These are phyloP conservation scores for Yamadazyma kanchanaburiensis DNA, from an alignment of 1,139 yeast genomes.

Conservation along the genomic window DNA sequence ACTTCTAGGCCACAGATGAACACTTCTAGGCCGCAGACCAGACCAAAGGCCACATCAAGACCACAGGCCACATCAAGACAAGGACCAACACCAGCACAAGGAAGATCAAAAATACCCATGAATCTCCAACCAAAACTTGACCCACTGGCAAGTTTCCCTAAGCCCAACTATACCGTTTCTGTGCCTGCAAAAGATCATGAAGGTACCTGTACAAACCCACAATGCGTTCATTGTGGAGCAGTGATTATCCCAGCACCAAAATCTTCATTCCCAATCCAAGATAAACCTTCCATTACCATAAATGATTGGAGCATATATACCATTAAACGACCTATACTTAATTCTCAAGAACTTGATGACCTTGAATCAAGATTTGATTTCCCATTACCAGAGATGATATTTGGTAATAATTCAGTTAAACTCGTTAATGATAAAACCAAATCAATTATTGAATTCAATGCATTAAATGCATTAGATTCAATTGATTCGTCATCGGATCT, in stretches of 20 bases:
- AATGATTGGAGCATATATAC: constrained; percentile 78
- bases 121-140: no score
- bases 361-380: constrained; percentile 60
- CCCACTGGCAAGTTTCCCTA: constrained; percentile 4
- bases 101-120: no score
- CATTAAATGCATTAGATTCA: constrained; percentile 74
- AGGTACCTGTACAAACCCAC: constrained; percentile 45
- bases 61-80: not conserved
- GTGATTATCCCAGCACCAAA: constrained; percentile 74
- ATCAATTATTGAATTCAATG: constrained; percentile 61
- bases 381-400: constrained; percentile 96
- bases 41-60: not conserved
- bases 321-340: constrained; percentile 71
- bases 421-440: constrained; percentile 39
- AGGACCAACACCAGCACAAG: no score
- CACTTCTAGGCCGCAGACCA: not conserved
- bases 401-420: constrained; percentile 79
- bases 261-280: constrained; percentile 58
- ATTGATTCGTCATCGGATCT: constrained; percentile 45
- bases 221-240: constrained; percentile 62
- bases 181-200: constrained; percentile 33
- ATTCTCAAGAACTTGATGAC: constrained; percentile 68
- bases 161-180: constrained; percentile 12
- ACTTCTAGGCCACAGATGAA: not conserved
- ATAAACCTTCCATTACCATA: constrained; percentile 62